Conservation (phyloP, 352 stramenopile genomes). For the Phytophthora sp. region DNA sequence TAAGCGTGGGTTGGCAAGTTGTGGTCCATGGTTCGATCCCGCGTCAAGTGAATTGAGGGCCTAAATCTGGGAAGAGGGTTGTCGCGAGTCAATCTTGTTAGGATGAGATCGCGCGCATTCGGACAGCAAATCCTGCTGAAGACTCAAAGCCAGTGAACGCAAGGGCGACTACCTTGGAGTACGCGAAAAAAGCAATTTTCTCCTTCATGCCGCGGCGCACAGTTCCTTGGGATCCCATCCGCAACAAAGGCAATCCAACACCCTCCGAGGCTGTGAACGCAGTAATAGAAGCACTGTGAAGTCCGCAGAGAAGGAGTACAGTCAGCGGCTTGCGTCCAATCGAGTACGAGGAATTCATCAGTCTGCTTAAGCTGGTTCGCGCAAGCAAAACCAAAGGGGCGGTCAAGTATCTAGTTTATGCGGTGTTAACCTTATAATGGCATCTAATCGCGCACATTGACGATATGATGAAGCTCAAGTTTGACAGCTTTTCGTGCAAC, state of each 20-base stretch:
- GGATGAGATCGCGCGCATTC: neutral
- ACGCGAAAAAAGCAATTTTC: neutral
- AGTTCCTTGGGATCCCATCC: neutral
- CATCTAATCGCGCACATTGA: conserved; percentile 8
- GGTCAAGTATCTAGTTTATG: neutral
- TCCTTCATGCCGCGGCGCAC: neutral
- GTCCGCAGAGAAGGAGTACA: conserved; percentile 11
- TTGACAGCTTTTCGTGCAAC: conserved; percentile 22
- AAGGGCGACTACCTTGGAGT: neutral
- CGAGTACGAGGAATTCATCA: conserved; percentile 17
- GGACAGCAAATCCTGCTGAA: neutral
- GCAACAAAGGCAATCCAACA: neutral
- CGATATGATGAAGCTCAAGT: conserved; percentile 29
- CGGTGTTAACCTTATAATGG: conserved; percentile 9
- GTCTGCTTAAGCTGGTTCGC: neutral
- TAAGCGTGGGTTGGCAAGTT: too few species aligned
- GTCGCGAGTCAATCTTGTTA: too few species aligned
- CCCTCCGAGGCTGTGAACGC: conserved; percentile 8
- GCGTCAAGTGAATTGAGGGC: too few species aligned
- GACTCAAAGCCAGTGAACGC: neutral
- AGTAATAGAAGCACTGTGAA: conserved; percentile 17
- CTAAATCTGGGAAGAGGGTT: too few species aligned
- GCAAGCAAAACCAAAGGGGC: neutral
- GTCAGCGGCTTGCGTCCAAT: conserved; percentile 6
- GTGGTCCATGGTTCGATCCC: too few species aligned